Conservation (phyloP, 106 monocot species). For the Platanthera guangdongensis region DNA sequence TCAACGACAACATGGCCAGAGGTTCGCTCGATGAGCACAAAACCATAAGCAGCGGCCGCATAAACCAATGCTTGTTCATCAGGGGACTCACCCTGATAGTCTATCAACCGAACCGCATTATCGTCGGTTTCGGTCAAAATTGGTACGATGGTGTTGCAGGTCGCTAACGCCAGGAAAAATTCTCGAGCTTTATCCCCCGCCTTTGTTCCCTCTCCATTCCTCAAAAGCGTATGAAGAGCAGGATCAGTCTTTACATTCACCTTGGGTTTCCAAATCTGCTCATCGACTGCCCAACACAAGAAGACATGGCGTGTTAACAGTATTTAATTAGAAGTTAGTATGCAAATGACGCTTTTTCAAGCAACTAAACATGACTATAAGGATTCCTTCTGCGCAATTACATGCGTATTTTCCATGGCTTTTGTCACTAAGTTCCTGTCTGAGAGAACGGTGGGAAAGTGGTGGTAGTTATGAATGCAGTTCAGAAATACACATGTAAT, state of each 20-base stretch:
- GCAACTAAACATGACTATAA: background rate
- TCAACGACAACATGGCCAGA: conserved; percentile 37
- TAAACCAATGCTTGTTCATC: conserved; percentile 49
- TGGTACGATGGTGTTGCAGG: conserved; percentile 46
- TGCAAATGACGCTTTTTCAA: background rate
- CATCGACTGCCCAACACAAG: conserved; percentile 1
- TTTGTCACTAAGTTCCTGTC: background rate
- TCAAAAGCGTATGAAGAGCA: conserved; percentile 9
- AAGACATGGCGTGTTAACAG: background rate
- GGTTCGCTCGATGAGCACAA: conserved; percentile 32
- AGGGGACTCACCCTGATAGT: conserved; percentile 52
- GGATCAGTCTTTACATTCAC: conserved; percentile 16
- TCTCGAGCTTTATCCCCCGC: conserved; percentile 16
- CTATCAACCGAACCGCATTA: conserved; percentile 19
- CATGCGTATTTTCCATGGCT: background rate
- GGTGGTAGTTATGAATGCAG: too few species aligned
- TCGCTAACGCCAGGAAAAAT: conserved; percentile 50
- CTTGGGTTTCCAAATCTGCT: conserved; percentile 17
- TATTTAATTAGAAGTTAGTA: background rate
- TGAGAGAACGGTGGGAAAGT: too few species aligned
- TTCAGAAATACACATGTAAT: too few species aligned
- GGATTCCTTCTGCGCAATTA: background rate
- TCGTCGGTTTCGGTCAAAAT: conserved; percentile 19
- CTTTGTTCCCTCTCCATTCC: conserved; percentile 9
- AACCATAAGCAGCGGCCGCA: conserved; percentile 45